Evolutionary conservation across 257 asterid genomes (phyloP).

Genomic region (Rehmannia glutinosa): DNA sequence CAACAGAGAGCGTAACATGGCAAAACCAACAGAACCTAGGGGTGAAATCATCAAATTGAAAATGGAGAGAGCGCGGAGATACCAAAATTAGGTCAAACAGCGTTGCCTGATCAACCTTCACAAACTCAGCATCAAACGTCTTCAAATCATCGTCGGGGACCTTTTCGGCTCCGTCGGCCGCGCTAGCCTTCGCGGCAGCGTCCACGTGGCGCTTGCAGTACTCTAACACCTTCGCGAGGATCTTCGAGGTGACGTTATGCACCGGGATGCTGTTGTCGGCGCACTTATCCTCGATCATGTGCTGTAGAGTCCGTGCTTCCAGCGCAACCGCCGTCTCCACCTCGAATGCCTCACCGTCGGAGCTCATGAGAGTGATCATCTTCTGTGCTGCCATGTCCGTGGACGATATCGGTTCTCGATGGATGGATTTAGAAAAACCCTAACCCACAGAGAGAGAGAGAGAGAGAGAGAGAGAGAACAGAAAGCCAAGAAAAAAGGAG

Average conservation of each 20-base stretch:
- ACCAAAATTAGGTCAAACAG: conserved; percentile 59
- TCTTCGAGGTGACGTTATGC: conserved; percentile 56
- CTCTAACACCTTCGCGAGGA: conserved; percentile 55
- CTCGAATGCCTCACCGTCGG: conserved; percentile 56
- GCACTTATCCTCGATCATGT: conserved; percentile 47
- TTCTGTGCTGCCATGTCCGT: conserved; percentile 4
- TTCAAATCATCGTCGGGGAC: conserved; percentile 33
- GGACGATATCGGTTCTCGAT: not conserved
- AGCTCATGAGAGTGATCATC: conserved; percentile 41
- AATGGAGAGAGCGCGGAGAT: not conserved
- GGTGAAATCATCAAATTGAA: not conserved
- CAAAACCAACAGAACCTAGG: not conserved
- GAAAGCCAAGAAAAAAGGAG: too few species aligned
- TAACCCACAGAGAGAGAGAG: conserved; percentile 14
- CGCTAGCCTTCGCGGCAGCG: conserved; percentile 24
- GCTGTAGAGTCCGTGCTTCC: conserved; percentile 48
- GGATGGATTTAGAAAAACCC: not conserved
- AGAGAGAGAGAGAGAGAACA: not conserved
- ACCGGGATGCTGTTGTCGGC: conserved; percentile 43
- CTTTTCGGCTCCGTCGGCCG: conserved; percentile 25
- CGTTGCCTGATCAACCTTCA: conserved; percentile 59
- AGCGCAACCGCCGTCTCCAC: conserved; percentile 48
- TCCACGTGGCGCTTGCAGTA: conserved; percentile 58
- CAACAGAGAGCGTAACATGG: not conserved
- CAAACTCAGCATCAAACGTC: conserved; percentile 52